Evolutionary conservation across 1,284 basidiomycete species (phyloP).

Genomic region (Apiotrichum siamense): DNA sequence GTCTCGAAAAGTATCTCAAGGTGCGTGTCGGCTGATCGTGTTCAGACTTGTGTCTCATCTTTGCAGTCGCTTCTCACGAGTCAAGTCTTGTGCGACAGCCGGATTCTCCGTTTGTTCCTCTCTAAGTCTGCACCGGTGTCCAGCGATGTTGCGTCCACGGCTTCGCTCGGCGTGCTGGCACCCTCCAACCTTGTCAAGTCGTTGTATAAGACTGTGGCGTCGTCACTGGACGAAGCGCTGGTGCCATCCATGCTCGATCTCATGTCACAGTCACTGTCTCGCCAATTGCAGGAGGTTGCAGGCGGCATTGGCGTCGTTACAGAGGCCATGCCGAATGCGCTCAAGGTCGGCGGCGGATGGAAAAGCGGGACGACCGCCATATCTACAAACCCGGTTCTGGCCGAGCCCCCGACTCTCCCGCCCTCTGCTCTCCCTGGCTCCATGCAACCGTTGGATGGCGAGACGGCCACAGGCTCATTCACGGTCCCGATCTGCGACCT

Average conservation of each 20-base stretch:
- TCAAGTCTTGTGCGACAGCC: conserved; percentile 70
- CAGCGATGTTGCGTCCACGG: not conserved
- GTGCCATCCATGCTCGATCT: conserved; percentile 90
- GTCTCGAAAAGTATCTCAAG: conserved; percentile 84
- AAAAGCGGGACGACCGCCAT: not conserved
- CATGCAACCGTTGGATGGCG: conserved; percentile 67
- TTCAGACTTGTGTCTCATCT: no score
- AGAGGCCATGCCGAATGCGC: conserved; percentile 52
- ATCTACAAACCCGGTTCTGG: not conserved
- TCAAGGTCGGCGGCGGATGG: conserved; percentile 49
- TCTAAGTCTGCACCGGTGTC: conserved; percentile 53
- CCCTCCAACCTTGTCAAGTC: conserved; percentile 68
- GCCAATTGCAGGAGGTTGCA: conserved; percentile 80
- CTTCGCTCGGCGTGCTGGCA: conserved; percentile 51
- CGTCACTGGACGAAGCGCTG: conserved; percentile 88
- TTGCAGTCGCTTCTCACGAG: conserved; percentile 66
- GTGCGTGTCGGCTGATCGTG: conserved; percentile 47
- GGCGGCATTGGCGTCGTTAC: conserved; percentile 74
- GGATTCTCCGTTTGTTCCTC: conserved; percentile 76
- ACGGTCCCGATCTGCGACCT: conserved; percentile 91
- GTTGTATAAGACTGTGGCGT: conserved; percentile 79
- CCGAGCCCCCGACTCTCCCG: not conserved
- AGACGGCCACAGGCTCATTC: conserved; percentile 72
- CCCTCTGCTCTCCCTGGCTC: not conserved
- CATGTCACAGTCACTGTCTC: conserved; percentile 60